Conservation (phyloP, 257 asterid genomes). For the Plantago major region DNA sequence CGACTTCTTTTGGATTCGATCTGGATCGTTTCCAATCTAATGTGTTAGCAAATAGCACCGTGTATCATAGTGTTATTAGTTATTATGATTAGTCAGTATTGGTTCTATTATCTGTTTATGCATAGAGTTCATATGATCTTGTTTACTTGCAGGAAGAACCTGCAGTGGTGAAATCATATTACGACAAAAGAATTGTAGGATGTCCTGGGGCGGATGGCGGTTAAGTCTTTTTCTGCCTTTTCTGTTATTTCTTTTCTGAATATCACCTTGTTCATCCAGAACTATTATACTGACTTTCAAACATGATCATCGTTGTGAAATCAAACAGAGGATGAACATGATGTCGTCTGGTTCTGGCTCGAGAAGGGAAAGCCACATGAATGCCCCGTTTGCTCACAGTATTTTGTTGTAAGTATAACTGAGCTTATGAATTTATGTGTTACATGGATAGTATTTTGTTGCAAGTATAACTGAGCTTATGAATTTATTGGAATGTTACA, state of each 20-base stretch:
- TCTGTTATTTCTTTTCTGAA: neutral
- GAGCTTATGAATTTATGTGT: neutral
- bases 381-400: conserved; percentile 91
- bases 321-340: conserved; percentile 89
- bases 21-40: no score
- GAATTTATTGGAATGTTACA: neutral
- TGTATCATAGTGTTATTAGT: no score
- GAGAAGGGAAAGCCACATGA: conserved; percentile 92
- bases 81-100: no score
- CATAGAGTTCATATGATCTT: conserved; percentile 10
- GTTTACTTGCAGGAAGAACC: conserved; percentile 71
- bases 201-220: conserved; percentile 96
- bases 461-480: no score
- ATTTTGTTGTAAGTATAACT: conserved; percentile 65
- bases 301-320: conserved; percentile 2
- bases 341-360: conserved; percentile 98
- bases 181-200: conserved; percentile 80
- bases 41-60: no score
- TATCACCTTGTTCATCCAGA: conserved; percentile 2
- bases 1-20: no score
- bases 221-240: conserved; percentile 28
- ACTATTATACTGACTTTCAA: conserved; percentile 8
- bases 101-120: neutral
- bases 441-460: no score
- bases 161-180: conserved; percentile 67